Conservation (phyloP, 768 basidiomycete genomes). For the Boletus bicolor region DNA sequence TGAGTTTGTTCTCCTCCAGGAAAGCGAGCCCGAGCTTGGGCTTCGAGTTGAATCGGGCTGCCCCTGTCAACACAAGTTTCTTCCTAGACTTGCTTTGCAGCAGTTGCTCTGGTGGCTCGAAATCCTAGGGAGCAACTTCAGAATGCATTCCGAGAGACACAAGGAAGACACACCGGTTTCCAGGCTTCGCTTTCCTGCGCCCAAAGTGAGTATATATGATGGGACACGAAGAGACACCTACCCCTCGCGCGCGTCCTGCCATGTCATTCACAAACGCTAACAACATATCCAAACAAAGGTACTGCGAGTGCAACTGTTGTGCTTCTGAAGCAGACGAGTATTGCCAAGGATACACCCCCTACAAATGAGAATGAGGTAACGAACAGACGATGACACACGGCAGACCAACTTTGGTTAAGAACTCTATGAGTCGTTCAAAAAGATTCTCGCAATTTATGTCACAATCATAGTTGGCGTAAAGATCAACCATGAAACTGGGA, state of each 20-base stretch:
- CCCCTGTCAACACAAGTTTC: constrained; percentile 78
- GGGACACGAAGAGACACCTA: constrained; percentile 26
- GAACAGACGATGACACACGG: background rate
- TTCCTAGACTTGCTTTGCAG: constrained; percentile 79
- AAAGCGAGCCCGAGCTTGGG: constrained; percentile 89
- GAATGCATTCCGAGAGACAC: background rate
- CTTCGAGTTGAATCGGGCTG: constrained; percentile 85
- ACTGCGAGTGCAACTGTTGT: constrained; percentile 75
- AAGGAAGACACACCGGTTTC: constrained; percentile 51
- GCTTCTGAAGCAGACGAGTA: constrained; percentile 55
- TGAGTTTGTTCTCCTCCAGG: constrained; percentile 89
- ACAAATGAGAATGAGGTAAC: constrained; percentile 5
- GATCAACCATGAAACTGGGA: constrained; percentile 91
- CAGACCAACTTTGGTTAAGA: constrained; percentile 72
- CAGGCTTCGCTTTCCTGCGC: constrained; percentile 49
- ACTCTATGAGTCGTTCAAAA: constrained; percentile 85
- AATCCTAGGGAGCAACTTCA: constrained; percentile 40
- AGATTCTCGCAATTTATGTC: constrained; percentile 96
- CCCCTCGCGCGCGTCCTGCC: constrained; percentile 60
- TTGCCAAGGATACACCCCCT: constrained; percentile 80
- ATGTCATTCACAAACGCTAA: constrained; percentile 87
- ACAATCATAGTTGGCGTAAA: constrained; percentile 96
- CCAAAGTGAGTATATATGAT: constrained; percentile 9
- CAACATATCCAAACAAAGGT: constrained; percentile 83
- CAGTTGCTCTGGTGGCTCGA: constrained; percentile 53